Evolutionary conservation across 495 filamentous ascomycete species (phyloP), one percentile per base, ranked within the genome.

Genomic region (Amphirosellinia nigrospora): DNA sequence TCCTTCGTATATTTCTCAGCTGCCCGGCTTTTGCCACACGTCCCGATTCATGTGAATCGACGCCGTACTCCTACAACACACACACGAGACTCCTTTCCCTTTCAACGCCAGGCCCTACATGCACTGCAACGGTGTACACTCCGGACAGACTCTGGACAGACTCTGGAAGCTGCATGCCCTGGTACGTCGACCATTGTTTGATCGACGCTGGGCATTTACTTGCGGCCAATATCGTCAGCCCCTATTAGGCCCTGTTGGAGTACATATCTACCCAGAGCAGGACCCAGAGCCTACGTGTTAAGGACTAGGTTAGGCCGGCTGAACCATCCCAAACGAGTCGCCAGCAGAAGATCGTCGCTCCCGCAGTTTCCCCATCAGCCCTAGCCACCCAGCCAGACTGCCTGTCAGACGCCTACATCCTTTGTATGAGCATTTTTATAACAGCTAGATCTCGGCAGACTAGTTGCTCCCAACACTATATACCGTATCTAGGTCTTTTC

Each of bases 341-440:
- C 53, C 28, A 53, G 66, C 66, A 69, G 53, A 43, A 43, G 66
- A 69, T 69, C 66, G 66, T 69, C 66, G 45, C 45, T 69, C 45
- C 66, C 32, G 66, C 66, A 69, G 45, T 48, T 48, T 50, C 58
- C 58, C 45, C 66, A 62, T 62, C 56, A 62, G 45, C 45, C 45
- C 21, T 41, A 52, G 56, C 56, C 58, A 15, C 56, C n/a, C 23
- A 41, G 32, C 56, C 56, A 15, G 32, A 45, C 19, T 69, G n/a
- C 62, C 62, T 65, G 62, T 65, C 66, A 41, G 55, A 34, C 56
- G 39, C 36, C 56, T 46, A n/a, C 43, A 28, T 6, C 38, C 32
- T 56, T 38, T 15, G n/a, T n/a, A n/a, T n/a, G 21, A 52, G 45
- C 66, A 19, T 9, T 46, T 19, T 41, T 32, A 62, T 69, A 53